Percentiles rank a stretch among this genome's conserved stretches.
These are phyloP conservation scores for Chenopodium berlandieri DNA, from an alignment of 148 eudicot genomes.

Conservation along the genomic window DNA sequence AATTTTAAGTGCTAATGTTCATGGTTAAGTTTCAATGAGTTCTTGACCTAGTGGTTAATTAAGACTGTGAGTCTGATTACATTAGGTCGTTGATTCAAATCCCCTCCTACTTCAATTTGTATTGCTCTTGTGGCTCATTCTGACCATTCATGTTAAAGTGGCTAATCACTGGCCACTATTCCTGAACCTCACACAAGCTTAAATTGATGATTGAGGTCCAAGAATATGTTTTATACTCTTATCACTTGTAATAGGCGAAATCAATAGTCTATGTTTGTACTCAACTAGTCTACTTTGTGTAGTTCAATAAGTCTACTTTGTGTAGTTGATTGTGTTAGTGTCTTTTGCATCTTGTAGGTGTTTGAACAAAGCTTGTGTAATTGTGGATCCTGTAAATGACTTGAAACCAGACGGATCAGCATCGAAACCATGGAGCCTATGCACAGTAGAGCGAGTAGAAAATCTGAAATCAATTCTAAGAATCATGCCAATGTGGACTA, in stretches of 20 bases:
- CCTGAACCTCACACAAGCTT: no score
- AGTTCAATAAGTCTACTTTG: not conserved
- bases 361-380: constrained; percentile 30
- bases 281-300: no score
- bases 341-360: constrained; percentile 21
- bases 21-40: not conserved
- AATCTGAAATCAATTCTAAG: constrained; percentile 16
- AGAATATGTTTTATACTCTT: no score
- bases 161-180: not conserved
- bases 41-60: no score
- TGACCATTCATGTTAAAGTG: no score
- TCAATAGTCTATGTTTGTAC: not conserved
- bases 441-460: constrained; percentile 27
- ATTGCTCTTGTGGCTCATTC: no score
- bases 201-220: no score
- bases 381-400: constrained; percentile 15
- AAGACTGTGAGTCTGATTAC: no score
- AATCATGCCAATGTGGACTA: constrained; percentile 23
- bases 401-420: constrained; percentile 20
- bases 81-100: no score
- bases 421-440: constrained; percentile 19
- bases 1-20: not conserved
- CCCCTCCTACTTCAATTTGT: no score
- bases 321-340: not conserved
- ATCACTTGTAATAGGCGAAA: not conserved